Evolutionary conservation across 345 rosid species (phyloP).

Genomic region (Noccaea bulbosa): DNA sequence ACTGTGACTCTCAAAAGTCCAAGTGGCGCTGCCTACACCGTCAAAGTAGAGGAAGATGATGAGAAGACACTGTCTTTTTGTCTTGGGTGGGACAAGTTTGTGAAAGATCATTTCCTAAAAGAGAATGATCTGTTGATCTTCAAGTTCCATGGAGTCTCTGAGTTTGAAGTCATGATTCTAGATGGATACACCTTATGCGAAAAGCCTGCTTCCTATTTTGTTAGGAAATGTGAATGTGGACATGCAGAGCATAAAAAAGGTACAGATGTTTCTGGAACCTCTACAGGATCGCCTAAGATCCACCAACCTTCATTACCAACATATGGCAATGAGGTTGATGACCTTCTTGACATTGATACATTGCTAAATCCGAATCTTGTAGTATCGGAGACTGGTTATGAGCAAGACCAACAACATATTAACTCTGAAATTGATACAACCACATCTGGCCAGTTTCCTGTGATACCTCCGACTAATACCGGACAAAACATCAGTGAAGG

Average conservation of each 20-base stretch:
- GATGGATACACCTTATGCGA: constrained; percentile 66
- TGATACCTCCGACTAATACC: constrained; percentile 22
- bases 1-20: constrained; percentile 71
- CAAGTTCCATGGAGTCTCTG: constrained; percentile 65
- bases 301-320: constrained; percentile 20
- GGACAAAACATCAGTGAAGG: constrained; percentile 8
- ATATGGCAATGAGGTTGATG: constrained; percentile 29
- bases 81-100: constrained; percentile 71
- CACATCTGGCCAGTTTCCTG: constrained; percentile 24
- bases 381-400: constrained; percentile 24
- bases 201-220: constrained; percentile 67
- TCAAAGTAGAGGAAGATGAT: constrained; percentile 49
- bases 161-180: constrained; percentile 69
- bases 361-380: constrained; percentile 16
- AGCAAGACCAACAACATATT: constrained; percentile 17
- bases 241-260: constrained; percentile 44
- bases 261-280: constrained; percentile 32
- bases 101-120: constrained; percentile 53
- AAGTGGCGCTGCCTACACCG: constrained; percentile 59
- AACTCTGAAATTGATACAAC: constrained; percentile 36
- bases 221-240: constrained; percentile 52
- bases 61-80: constrained; percentile 49
- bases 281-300: constrained; percentile 29
- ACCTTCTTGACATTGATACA: constrained; percentile 34
- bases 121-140: constrained; percentile 74